phyloP scores from a whole-genome alignment of 225 moss, liverwort and hornwort species.

The Polytrichum commune region DNA sequence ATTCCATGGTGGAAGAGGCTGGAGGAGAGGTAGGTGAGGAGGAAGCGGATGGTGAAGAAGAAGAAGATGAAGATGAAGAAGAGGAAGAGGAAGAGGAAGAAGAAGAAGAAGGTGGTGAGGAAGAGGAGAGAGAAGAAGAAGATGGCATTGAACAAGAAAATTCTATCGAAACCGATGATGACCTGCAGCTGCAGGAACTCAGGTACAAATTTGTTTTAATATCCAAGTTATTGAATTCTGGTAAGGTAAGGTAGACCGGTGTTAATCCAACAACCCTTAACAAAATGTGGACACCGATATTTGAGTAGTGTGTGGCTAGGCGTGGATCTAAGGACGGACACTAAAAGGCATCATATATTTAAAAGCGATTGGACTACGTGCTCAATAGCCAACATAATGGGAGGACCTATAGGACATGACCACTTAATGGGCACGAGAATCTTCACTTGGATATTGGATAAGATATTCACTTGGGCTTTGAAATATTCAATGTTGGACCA shows the following conservation, averaged over 20 bases:
- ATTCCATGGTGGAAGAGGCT: conserved; percentile 5
- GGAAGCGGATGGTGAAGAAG: conserved; percentile 3
- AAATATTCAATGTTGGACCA: background rate
- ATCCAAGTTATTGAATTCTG: background rate
- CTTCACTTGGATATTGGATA: no score
- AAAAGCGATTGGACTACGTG: no score
- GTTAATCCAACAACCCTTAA: no score
- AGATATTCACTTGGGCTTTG: no score
- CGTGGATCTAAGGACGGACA: no score
- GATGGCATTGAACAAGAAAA: conserved; percentile 28
- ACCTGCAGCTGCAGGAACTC: conserved; percentile 18
- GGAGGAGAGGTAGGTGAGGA: conserved; percentile 11
- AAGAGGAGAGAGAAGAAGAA: conserved; percentile 41
- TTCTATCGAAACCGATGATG: conserved; percentile 13
- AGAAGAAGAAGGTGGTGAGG: conserved; percentile 20
- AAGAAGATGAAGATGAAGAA: conserved; percentile 17
- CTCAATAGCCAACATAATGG: no score
- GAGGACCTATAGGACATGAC: no score
- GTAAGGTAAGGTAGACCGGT: no score
- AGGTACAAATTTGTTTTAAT: conserved; percentile 21
- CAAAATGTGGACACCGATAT: no score
- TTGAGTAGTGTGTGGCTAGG: no score
- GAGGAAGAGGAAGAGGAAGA: conserved; percentile 30
- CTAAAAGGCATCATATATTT: no score
- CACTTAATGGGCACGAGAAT: no score